Percentiles rank a stretch among this genome's conserved stretches.
These are phyloP conservation scores for Trametes polyzona DNA, from an alignment of 1,284 basidiomycete genomes.

Conservation along the genomic window DNA sequence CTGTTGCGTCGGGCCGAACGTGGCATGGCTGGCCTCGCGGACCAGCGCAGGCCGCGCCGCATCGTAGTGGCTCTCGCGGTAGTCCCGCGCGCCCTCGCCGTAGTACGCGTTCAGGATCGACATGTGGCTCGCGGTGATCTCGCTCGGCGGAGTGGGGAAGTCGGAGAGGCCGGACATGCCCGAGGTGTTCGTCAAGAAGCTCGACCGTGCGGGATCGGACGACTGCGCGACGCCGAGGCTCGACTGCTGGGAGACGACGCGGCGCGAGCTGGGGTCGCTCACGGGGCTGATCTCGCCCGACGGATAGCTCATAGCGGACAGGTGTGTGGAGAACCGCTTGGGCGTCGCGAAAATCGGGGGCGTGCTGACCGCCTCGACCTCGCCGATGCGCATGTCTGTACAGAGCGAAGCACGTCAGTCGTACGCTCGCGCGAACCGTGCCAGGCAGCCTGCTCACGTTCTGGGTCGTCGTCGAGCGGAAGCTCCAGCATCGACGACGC, in stretches of 20 bases:
- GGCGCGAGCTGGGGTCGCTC: slow-evolving; percentile 14
- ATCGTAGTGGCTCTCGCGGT: slow-evolving; percentile 15
- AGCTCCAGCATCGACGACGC: slow-evolving; percentile 53
- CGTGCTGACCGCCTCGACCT: slow-evolving; percentile 55
- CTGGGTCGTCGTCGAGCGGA: slow-evolving; percentile 41
- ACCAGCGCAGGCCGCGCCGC: slow-evolving; percentile 21
- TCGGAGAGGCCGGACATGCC: slow-evolving; percentile 68
- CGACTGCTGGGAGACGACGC: slow-evolving; percentile 32
- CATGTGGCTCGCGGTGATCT: slow-evolving; percentile 27
- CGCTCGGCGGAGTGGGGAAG: slow-evolving; percentile 64
- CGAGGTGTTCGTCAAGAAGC: slow-evolving; percentile 67
- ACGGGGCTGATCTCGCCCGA: slow-evolving; percentile 17
- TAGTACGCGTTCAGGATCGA: slow-evolving; percentile 31
- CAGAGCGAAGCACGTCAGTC: slow-evolving; percentile 14
- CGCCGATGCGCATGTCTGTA: slow-evolving; percentile 55
- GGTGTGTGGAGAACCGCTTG: slow-evolving; percentile 46
- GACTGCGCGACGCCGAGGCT: slow-evolving; percentile 46
- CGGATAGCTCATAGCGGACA: slow-evolving; percentile 32
- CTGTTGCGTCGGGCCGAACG: slow-evolving; percentile 31
- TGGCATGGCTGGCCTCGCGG: slow-evolving; percentile 32
- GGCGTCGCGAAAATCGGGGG: slow-evolving; percentile 47
- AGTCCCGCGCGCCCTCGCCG: slow-evolving; percentile 20
- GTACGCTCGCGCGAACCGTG: background rate
- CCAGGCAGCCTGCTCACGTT: slow-evolving; percentile 47
- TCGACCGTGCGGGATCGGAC: slow-evolving; percentile 55